Conservation (phyloP, 139 green algal species). For the Picochlorum sp. region DNA sequence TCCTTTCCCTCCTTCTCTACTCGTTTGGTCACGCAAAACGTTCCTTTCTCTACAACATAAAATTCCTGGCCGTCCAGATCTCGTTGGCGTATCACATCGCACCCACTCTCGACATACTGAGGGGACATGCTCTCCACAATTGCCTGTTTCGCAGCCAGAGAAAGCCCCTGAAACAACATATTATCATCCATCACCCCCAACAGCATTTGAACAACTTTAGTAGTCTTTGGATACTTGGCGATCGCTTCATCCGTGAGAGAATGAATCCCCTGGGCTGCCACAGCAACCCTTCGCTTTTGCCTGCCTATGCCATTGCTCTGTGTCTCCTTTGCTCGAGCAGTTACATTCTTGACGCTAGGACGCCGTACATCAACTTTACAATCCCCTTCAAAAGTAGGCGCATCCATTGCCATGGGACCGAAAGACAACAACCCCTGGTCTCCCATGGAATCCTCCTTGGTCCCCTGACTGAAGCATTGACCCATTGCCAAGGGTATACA, state of each 20-base stretch:
- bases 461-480: background rate
- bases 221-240: conserved; percentile 30
- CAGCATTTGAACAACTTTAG: conserved; percentile 13
- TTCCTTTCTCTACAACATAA: conserved; percentile 54
- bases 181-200: conserved; percentile 47
- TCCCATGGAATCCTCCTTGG: background rate
- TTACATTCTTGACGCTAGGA: background rate
- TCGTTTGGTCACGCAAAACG: conserved; percentile 38
- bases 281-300: conserved; percentile 35
- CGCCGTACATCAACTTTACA: no score
- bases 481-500: background rate
- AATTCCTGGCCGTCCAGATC: conserved; percentile 48
- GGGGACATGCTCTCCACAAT: conserved; percentile 70
- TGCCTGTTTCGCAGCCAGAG: conserved; percentile 43
- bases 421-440: background rate
- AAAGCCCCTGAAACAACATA: conserved; percentile 68
- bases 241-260: conserved; percentile 30
- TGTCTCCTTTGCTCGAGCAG: background rate
- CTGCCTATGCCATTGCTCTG: background rate
- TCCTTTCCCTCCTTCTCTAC: background rate
- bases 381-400: background rate
- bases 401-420: background rate
- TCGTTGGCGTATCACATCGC: conserved; percentile 64
- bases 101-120: conserved; percentile 31
- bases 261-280: conserved; percentile 40